Evolutionary conservation across 805 yeast species (phyloP), one percentile per base, ranked within the genome.

Genomic region (Cyberlindnera japonica): DNA sequence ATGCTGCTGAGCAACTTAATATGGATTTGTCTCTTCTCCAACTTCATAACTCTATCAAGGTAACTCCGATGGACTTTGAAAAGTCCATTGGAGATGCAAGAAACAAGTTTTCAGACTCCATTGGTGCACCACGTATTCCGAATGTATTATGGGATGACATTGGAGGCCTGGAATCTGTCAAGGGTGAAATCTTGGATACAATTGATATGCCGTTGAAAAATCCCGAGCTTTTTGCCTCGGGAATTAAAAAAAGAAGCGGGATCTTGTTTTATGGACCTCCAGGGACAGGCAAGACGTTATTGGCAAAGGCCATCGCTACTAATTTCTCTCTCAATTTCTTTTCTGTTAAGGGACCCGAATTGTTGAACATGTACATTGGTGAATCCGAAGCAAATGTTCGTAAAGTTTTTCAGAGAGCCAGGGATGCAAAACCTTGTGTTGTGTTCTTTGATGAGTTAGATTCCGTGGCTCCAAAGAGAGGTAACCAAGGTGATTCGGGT

Each of bases 311-410:
- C 0, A 93, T 93, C 51, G 99, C 99, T 3, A 87, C 97, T 0
- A 87, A 90, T 51, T 93, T 91, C 62, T 84, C 96, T 4, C 70
- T 93, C 47, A 93, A 93, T 61, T 93, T 93, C 62, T 90, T 93
- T 63, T 85, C 95, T 51, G 97, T 93, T 13, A 93, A 93, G 61
- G 99, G 99, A 18, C 99, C 99, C 1, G 99, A 93, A 62, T 71
- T 93, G 43, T 71, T 93, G 53, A 93, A 93, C 61, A 93, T 91
- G 98, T 93, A 93, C 61, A 91, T 93, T 63, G 99, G 99, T 61
- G 99, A 93, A 63, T 86, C 96, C 2, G 99, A 93, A 63, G 96
- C 98, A 13, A 93, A 93, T 62, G 98, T 93, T 14, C 78, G 99
- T 44, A 74, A 87, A 38, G 96, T 93, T 2, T 93, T 93, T 62